These are phyloP conservation scores for Brassica cretica DNA, from an alignment of 345 rosid genomes.

Conservation along the genomic window DNA sequence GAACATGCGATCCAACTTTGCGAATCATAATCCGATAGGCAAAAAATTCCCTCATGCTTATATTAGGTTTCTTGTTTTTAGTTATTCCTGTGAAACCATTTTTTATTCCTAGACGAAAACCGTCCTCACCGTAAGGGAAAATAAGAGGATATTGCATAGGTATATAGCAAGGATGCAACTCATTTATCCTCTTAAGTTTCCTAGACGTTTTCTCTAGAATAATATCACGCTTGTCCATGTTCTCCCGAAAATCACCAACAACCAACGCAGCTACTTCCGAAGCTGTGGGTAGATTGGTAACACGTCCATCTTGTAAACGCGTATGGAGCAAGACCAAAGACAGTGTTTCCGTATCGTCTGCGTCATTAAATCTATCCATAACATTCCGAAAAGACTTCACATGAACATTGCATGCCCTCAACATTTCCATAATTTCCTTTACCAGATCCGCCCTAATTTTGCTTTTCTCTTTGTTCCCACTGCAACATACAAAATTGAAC, in stretches of 20 bases:
- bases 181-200: neutral
- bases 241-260: no score
- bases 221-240: no score
- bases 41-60: neutral
- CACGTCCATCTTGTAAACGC: no score
- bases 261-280: neutral
- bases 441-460: neutral
- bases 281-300: no score
- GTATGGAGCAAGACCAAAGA: no score
- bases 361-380: neutral
- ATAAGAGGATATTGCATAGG: neutral
- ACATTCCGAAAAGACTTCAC: neutral
- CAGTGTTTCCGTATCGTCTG: neutral
- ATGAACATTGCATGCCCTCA: neutral
- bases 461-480: neutral
- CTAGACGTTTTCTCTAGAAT: neutral
- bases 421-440: neutral
- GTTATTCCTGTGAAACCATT: neutral
- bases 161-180: neutral
- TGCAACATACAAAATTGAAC: neutral
- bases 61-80: neutral
- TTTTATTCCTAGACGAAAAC: neutral
- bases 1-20: neutral
- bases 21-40: neutral
- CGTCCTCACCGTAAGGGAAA: neutral